A percentile compares a stretch with the other conserved stretches of the same genome.
Conservation (phyloP, 2,329 filamentous ascomycete species). For the Dothidotthia symphoricarpi region DNA sequence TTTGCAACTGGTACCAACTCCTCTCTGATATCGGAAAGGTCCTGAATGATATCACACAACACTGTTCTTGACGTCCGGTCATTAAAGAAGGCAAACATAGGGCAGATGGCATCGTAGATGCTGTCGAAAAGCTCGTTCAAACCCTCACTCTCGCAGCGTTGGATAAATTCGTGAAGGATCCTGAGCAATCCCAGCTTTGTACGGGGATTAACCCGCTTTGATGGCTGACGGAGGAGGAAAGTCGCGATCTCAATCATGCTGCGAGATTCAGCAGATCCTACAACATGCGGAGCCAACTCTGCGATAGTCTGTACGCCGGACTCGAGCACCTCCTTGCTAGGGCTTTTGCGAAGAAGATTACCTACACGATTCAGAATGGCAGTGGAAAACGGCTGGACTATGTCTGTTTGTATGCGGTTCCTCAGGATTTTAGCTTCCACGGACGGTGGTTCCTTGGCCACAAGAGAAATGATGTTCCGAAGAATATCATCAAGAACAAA, state of each 20-base stretch:
- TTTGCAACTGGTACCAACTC: slow-evolving; percentile 62
- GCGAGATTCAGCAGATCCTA: slow-evolving; percentile 59
- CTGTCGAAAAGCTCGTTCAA: slow-evolving; percentile 59
- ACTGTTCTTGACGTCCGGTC: slow-evolving; percentile 74
- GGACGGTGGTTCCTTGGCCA: slow-evolving; percentile 6
- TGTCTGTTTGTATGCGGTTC: slow-evolving; percentile 37
- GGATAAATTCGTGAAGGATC: slow-evolving; percentile 78
- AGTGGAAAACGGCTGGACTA: slow-evolving; percentile 67
- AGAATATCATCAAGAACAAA: slow-evolving; percentile 75
- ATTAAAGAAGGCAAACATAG: slow-evolving; percentile 86
- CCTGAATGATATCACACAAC: slow-evolving; percentile 69
- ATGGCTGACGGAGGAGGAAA: slow-evolving; percentile 81
- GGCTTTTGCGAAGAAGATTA: slow-evolving; percentile 55
- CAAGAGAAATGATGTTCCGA: slow-evolving; percentile 44
- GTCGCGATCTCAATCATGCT: slow-evolving; percentile 76
- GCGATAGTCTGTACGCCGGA: slow-evolving; percentile 76
- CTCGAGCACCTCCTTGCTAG: slow-evolving; percentile 73
- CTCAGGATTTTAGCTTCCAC: slow-evolving; percentile 57
- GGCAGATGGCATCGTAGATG: slow-evolving; percentile 72
- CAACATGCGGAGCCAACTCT: slow-evolving; percentile 55
- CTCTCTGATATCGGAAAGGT: slow-evolving; percentile 65
- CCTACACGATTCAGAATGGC: slow-evolving; percentile 59
- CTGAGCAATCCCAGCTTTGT: slow-evolving; percentile 78
- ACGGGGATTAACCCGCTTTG: slow-evolving; percentile 74
- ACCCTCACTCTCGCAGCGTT: slow-evolving; percentile 58